These are phyloP conservation scores for Cenchrus fungigraminus DNA, from an alignment of 176 grass and related monocot genomes.

Conservation along the genomic window DNA sequence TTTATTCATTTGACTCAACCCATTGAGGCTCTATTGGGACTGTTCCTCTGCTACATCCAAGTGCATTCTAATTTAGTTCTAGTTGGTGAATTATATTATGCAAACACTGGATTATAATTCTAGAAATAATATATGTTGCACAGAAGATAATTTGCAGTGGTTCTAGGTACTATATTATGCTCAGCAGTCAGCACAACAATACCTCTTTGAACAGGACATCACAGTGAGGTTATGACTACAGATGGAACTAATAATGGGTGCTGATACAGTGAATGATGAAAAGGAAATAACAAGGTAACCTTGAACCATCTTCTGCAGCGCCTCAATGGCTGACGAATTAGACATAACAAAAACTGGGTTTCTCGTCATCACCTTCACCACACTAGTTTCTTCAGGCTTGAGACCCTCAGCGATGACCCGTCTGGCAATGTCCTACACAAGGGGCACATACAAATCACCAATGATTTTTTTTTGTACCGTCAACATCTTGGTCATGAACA, in stretches of 20 bases:
- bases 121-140: neutral
- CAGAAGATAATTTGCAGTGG: neutral
- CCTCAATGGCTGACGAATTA: conserved; percentile 62
- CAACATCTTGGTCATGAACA: neutral
- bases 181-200: neutral
- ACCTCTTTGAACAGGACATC: neutral
- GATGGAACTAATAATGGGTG: neutral
- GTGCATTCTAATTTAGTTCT: neutral
- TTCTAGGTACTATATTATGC: neutral
- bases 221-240: neutral
- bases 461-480: neutral
- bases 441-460: neutral
- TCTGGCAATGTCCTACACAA: conserved; percentile 60
- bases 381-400: conserved; percentile 54
- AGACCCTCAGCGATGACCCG: conserved; percentile 75
- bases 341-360: conserved; percentile 77
- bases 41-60: neutral
- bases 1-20: no score
- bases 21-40: no score
- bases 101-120: neutral
- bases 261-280: neutral
- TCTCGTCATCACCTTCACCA: conserved; percentile 66
- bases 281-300: conserved; percentile 36
- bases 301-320: conserved; percentile 94
- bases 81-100: neutral